Percentiles rank a stretch among this genome's conserved stretches.
These are phyloP conservation scores for Patellifolia procumbens DNA, from an alignment of 179 eudicot species.

Conservation along the genomic window DNA sequence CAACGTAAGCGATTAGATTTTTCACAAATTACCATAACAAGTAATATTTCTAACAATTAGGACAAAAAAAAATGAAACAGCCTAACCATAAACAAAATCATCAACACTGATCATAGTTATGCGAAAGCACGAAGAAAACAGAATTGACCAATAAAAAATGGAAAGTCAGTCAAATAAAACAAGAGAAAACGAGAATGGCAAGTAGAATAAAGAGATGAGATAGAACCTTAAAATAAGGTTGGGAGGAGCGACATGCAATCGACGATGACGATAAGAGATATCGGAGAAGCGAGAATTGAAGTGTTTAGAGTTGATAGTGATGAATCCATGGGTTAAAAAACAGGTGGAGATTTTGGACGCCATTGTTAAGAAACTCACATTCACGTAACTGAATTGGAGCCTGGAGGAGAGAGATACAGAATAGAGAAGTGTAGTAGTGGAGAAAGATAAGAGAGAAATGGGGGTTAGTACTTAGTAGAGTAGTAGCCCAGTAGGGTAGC, in stretches of 20 bases:
- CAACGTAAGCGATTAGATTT: too few relatives aligned
- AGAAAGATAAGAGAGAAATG: slow-evolving; percentile 1
- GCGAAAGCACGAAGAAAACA: not conserved
- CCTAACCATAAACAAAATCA: not conserved
- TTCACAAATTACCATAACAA: not conserved
- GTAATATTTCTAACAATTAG: not conserved
- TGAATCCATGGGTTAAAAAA: slow-evolving; percentile 42
- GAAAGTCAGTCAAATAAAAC: not conserved
- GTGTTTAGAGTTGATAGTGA: slow-evolving; percentile 29
- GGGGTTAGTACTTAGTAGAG: too few relatives aligned
- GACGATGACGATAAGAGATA: slow-evolving; percentile 28
- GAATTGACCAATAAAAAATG: not conserved
- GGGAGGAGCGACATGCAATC: slow-evolving; percentile 32
- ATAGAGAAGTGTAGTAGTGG: not conserved
- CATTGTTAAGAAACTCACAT: slow-evolving; percentile 34
- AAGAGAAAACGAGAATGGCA: not conserved
- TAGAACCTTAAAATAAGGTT: slow-evolving; percentile 53
- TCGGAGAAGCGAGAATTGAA: slow-evolving; percentile 32
- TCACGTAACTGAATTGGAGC: not conserved
- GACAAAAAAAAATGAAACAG: not conserved
- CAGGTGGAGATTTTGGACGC: slow-evolving; percentile 52
- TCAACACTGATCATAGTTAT: not conserved
- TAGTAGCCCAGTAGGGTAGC: too few relatives aligned
- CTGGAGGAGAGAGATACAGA: not conserved
- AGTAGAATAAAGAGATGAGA: not conserved